Base-by-base conservation (phyloP, 2,329 filamentous ascomycete species). In the Curvularia verruculosa region DNA sequence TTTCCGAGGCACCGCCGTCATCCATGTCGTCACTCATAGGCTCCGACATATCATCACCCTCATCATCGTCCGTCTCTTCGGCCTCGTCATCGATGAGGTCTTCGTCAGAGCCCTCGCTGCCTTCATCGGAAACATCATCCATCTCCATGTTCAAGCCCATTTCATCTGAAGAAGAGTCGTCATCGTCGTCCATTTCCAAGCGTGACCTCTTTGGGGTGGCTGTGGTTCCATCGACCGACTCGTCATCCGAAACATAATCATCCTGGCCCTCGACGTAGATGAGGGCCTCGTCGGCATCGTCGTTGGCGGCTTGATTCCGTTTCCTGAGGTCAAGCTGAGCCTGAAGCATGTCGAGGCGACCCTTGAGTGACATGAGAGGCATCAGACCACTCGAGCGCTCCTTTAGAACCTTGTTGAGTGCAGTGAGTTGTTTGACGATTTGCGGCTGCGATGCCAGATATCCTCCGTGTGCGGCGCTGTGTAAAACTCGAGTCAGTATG, bases 311-410 rank as follows among this genome's bases (percentile, higher is more conserved):
- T 45, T 79, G 86, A 77, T 92, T 86, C 59, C 84, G 85, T 68
- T 86, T 87, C 48, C 95, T 84, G 67, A 96, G 80, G 68, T 91
- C 87, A 76, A 98, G 88, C 78, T 99, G 95, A 6, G 91, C 89
- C 69, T 95, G 90, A 47, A 98, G 83, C 86, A 99, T 91, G 73
- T 98, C 94, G 29, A 99, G 83, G 78, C 97, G 96, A 23, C 95
- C 95, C 81, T 97, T 97, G 58, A 99, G 84, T 19, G 93, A 86
- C 34, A 99, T 82, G 44, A 99, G 81, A 63, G 90, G 91, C 60
- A 90, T 87, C 23, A 98, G 82, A 15, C 91, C 92, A 62, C 88
- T 88, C 31, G 92, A 89, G 40, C 95, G 87, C 78, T 96, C 91
- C 61, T 92, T 89, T 58, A 98, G 85, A 18, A 98, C 94, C 72